These are phyloP conservation scores for Pythium volutum DNA, from an alignment of 352 stramenopile species.

Conservation along the genomic window DNA sequence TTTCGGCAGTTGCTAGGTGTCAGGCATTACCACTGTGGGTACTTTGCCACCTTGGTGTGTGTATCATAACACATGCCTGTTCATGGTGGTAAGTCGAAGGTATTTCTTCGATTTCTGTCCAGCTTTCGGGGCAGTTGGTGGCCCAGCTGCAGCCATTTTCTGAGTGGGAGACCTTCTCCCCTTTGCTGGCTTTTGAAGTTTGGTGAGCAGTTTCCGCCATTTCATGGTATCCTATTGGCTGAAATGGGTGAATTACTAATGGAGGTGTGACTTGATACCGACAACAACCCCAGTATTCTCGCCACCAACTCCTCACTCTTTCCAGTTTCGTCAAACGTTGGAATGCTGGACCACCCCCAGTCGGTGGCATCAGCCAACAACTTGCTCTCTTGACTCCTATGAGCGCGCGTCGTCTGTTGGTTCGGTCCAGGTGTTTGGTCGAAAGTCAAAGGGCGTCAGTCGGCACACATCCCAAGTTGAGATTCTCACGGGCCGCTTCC, in stretches of 20 bases:
- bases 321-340: conserved; percentile 22
- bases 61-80: background rate
- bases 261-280: conserved; percentile 12
- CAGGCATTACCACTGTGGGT: background rate
- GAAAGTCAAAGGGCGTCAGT: conserved; percentile 10
- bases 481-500: background rate
- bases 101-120: conserved; percentile 1
- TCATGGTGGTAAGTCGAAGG: background rate
- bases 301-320: conserved; percentile 19
- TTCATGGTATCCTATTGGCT: conserved; percentile 2
- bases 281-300: background rate
- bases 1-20: background rate
- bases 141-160: conserved; percentile 11
- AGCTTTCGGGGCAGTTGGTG: background rate
- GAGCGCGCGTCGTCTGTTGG: background rate
- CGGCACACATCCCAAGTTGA: background rate
- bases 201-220: background rate
- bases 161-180: background rate
- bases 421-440: background rate
- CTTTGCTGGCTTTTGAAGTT: conserved; percentile 2
- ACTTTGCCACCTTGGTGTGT: background rate
- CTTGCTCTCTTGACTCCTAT: conserved; percentile 3
- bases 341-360: background rate
- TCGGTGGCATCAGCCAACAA: conserved; percentile 16
- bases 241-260: conserved; percentile 19